Conservation (phyloP, 2,329 filamentous ascomycete genomes). For the Alternaria gansuensis region DNA sequence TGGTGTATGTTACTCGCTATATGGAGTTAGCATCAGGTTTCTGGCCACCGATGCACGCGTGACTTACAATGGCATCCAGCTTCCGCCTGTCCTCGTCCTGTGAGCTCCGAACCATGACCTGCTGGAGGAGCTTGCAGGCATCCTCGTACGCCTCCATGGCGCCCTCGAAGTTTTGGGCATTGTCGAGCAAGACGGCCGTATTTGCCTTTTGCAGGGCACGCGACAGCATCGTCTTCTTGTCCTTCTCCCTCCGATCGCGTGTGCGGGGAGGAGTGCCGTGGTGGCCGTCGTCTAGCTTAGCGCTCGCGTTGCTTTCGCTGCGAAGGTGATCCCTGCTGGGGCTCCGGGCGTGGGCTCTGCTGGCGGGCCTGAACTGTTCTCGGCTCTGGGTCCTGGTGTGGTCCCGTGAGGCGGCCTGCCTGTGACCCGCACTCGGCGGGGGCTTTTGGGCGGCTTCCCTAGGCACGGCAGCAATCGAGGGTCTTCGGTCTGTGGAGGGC, state of each 20-base stretch:
- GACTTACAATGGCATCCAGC: conserved; percentile 88
- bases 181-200: conserved; percentile 92
- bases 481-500: conserved; percentile 34
- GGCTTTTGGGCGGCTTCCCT: conserved; percentile 37
- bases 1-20: conserved; percentile 87
- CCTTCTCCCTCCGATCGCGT: conserved; percentile 58
- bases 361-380: conserved; percentile 30
- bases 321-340: conserved; percentile 34
- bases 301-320: conserved; percentile 47
- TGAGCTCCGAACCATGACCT: conserved; percentile 85
- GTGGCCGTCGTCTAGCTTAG: conserved; percentile 44
- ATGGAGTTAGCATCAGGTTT: conserved; percentile 21
- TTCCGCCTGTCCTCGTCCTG: conserved; percentile 89
- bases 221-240: conserved; percentile 94
- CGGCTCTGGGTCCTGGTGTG: conserved; percentile 35
- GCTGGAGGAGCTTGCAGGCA: conserved; percentile 85
- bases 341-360: conserved; percentile 16
- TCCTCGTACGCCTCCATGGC: conserved; percentile 91
- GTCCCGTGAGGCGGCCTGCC: conserved; percentile 28
- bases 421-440: conserved; percentile 34
- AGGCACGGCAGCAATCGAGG: conserved; percentile 24
- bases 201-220: conserved; percentile 94
- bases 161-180: conserved; percentile 92
- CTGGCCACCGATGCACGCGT: not conserved
- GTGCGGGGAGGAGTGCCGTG: conserved; percentile 50